A percentile compares a stretch with the other conserved stretches of the same genome.
These are phyloP conservation scores for Fusarium mangiferae DNA, from an alignment of 2,329 filamentous ascomycete species.

Conservation along the genomic window DNA sequence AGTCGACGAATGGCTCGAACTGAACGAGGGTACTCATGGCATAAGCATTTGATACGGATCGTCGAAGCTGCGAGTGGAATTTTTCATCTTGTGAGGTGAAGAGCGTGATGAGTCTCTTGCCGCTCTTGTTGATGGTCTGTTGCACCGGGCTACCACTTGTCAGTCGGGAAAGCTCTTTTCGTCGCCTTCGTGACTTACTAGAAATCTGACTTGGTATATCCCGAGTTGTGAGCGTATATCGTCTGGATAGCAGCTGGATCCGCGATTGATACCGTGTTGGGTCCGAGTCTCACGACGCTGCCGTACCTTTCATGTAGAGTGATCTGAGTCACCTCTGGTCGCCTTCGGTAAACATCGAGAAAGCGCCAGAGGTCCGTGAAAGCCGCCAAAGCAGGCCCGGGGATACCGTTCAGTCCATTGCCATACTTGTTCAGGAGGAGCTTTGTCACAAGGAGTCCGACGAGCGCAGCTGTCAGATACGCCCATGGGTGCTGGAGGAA, in stretches of 20 bases:
- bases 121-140: background rate
- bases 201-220: conserved; percentile 13
- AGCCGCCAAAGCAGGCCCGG: conserved; percentile 2
- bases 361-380: conserved; percentile 24
- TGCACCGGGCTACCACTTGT: background rate
- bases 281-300: conserved; percentile 13
- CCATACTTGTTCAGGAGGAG: conserved; percentile 8
- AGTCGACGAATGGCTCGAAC: conserved; percentile 7
- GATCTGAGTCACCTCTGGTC: conserved; percentile 23
- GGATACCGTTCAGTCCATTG: conserved; percentile 4
- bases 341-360: conserved; percentile 9
- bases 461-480: background rate
- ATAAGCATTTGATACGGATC: background rate
- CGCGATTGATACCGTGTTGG: background rate
- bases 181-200: accelerated
- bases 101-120: background rate
- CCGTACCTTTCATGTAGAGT: conserved; percentile 19
- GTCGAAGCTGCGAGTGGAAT: background rate
- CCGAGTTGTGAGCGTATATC: conserved; percentile 18
- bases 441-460: background rate
- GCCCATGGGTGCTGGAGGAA: background rate
- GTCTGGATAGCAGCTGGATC: conserved; percentile 9
- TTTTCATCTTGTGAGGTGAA: conserved; percentile 8
- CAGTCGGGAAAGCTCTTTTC: too few relatives aligned
- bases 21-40: conserved; percentile 5